Base-by-base conservation (phyloP, 176 grass and related monocot species). In the Ensete glaucum region DNA sequence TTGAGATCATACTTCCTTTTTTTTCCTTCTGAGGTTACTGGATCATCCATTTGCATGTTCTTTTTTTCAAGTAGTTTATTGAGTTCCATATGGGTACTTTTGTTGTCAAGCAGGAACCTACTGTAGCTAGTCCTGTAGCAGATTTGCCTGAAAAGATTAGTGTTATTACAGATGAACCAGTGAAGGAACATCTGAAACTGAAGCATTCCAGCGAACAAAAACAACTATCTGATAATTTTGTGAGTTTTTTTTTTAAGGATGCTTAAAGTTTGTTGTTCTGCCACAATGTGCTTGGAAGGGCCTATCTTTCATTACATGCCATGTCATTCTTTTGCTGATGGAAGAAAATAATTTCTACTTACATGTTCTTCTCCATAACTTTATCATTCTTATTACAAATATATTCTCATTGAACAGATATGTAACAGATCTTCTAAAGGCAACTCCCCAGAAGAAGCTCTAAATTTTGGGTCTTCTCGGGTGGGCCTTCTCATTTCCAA, bases 181-280 rank as follows among this genome's bases (percentile, higher is more conserved):
- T 78, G 52, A 84, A 79, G 56, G 78, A 86, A 68, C 81, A 84
- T 50, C 59, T 54, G n/a, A 79, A 90, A 84, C 59, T 86, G 53
- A 16, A 2, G 13, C 12, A 60, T 50, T 26, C 50, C 29, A 67
- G 19, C 34, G 58, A 79, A 54, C 71, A 75, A 56, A 55, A 69
- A 50, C 80, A 65, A 64, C 56, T 81, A 54, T 81, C 84, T 75
- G 22, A 78, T 67, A 86, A 75, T 79, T 60, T 66, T 79, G 81
- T 87, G 82, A 89, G 88, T 89, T 75, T 77, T 63, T 11, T 77
- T 63, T 11, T 25, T 60, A 74, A 69, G 22, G 73, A 49, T 16
- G 11, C 14, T 56, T 25, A 51, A 27, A 24, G 1, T 50, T 70
- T 1, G 76, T 76, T 54, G 67, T 2, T 70, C 23, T 11, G 21